phyloP scores from a whole-genome alignment of 352 stramenopile genomes.

The Phytophthora quininea region DNA sequence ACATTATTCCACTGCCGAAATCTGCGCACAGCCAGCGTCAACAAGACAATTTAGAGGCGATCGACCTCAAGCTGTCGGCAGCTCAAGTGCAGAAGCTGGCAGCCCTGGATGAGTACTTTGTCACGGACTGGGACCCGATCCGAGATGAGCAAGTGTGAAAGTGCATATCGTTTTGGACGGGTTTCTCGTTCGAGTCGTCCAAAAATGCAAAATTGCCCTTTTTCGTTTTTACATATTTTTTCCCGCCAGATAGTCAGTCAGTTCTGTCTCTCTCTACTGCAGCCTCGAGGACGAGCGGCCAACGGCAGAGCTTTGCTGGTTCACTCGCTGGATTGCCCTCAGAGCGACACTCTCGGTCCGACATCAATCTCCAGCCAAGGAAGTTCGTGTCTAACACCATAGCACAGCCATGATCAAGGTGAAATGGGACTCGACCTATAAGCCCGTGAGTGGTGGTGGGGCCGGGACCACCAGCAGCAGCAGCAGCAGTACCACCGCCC shows the following conservation, averaged over 20 bases:
- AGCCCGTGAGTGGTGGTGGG: conserved; percentile 13
- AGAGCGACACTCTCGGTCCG: too few relatives aligned
- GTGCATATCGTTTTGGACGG: not conserved
- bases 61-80: conserved; percentile 37
- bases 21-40: conserved; percentile 51
- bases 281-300: conserved; percentile 1
- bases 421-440: conserved; percentile 67
- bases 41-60: conserved; percentile 57
- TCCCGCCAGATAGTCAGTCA: conserved; percentile 1
- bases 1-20: conserved; percentile 67
- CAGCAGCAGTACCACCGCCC: too few relatives aligned
- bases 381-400: not conserved
- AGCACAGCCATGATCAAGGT: conserved; percentile 62
- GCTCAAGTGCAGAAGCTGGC: conserved; percentile 46
- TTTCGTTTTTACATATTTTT: not conserved
- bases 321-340: not conserved
- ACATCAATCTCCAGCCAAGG: not conserved
- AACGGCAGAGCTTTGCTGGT: not conserved
- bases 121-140: conserved; percentile 58
- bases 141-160: conserved; percentile 41
- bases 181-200: not conserved
- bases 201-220: too few relatives aligned
- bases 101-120: conserved; percentile 51
- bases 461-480: conserved; percentile 1
- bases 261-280: not conserved